phyloP scores from a whole-genome alignment of 2,329 filamentous ascomycete species.

The Alternaria angustiovoidea region DNA sequence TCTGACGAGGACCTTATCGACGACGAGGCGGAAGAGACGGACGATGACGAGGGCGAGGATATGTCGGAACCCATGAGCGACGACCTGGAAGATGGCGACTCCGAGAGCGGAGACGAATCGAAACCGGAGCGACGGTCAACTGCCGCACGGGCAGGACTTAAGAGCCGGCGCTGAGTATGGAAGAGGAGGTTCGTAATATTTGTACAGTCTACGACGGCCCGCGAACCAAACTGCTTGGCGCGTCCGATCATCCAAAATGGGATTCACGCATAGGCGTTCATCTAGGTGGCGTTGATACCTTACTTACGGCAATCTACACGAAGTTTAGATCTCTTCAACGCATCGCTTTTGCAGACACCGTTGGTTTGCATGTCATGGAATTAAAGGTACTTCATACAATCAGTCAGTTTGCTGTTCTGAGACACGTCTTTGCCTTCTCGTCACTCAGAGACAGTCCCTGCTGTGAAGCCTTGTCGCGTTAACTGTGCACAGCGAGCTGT shows the following conservation, averaged over 20 bases:
- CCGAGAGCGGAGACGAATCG: slow-evolving; percentile 55
- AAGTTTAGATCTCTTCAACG: slow-evolving; percentile 7
- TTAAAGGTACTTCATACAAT: slow-evolving; percentile 6
- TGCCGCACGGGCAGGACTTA: slow-evolving; percentile 40
- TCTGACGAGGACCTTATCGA: slow-evolving; percentile 58
- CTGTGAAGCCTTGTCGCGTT: background rate
- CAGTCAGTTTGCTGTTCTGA: slow-evolving; percentile 1
- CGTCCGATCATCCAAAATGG: slow-evolving; percentile 14
- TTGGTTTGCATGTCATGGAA: slow-evolving; percentile 14
- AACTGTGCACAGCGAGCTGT: background rate
- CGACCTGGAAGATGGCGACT: slow-evolving; percentile 55
- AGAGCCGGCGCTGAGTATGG: slow-evolving; percentile 35
- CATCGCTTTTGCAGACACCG: background rate
- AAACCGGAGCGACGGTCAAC: slow-evolving; percentile 47
- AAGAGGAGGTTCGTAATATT: slow-evolving; percentile 6
- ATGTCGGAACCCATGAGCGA: slow-evolving; percentile 57
- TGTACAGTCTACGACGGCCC: slow-evolving; percentile 15
- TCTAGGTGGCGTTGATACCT: slow-evolving; percentile 5
- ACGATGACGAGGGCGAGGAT: slow-evolving; percentile 57
- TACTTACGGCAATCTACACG: slow-evolving; percentile 5
- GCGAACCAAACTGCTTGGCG: slow-evolving; percentile 9
- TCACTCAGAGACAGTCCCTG: background rate
- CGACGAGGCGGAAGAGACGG: slow-evolving; percentile 61
- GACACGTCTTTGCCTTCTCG: background rate
- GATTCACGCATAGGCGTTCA: slow-evolving; percentile 11